Evolutionary conservation across 768 basidiomycete species (phyloP), one percentile per base, ranked within the genome.

Genomic region (Heimioporus sp.): DNA sequence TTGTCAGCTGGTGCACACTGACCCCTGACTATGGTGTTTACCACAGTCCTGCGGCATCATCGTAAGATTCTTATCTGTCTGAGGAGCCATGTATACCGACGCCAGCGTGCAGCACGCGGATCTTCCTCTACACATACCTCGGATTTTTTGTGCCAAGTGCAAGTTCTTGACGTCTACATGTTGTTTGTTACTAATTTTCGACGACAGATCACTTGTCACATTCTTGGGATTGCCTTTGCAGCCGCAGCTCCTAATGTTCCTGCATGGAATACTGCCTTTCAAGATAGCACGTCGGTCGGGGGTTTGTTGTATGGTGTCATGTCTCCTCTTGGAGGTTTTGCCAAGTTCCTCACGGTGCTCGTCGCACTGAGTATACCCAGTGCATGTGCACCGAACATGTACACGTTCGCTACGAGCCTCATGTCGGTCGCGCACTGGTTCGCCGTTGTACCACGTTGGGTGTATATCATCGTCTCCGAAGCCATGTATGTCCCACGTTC

Each of bases 311-410:
- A 65, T 16, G 71, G 74, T 0, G 57, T 77, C 11, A 57, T 78
- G 43, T 47, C 58, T 0, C 73, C 74, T 3, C 58, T 73, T 0
- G 76, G 77, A 8, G 67, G 71, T 2, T 80, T 79, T 45, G 76
- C 76, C 44, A 72, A 73, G 58, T 74, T 80, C 65, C 67, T 80
- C 30, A 73, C 73, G 0, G 75, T 78, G 35, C 55, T 85, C 20
- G 68, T 82, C 41, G 80, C 82, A 20, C 66, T 85, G 46, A 76
- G 72, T 45, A 74, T 82, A 34, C 76, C 78, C 10, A 78, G 77
- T 53, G 81, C 82, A 43, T 76, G 78, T 36, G 80, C 80, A 2
- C 82, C 81, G 0, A 80, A 80, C 36, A 80, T 83, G 71, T 85
- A 85, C 62, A 76, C 76, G 12, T 79, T 76, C 59, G 71, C 73